These are phyloP conservation scores for Kodamaea derodonti DNA, from an alignment of 1,139 yeast species.

Conservation along the genomic window DNA sequence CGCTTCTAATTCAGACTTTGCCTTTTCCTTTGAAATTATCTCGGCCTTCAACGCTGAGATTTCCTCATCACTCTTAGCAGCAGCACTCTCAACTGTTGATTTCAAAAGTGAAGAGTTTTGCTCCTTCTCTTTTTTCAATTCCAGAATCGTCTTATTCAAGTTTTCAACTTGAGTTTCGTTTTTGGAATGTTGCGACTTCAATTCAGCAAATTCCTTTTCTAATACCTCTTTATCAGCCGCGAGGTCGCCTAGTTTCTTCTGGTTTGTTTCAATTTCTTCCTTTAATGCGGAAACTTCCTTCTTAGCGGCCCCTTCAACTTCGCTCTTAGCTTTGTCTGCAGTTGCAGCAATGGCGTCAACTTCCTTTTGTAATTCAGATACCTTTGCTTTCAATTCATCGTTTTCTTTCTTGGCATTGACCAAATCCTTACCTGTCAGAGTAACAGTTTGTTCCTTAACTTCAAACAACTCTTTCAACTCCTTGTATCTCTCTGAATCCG, in stretches of 20 bases:
- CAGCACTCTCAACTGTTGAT: not conserved
- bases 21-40: too few species aligned
- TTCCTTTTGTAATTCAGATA: not conserved
- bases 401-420: not conserved
- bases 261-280: not conserved
- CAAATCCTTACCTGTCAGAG: not conserved
- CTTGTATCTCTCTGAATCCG: not conserved
- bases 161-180: not conserved
- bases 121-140: not conserved
- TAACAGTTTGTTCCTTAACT: not conserved
- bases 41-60: not conserved
- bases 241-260: constrained; percentile 1
- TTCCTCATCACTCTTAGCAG: not conserved
- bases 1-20: not conserved
- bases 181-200: constrained; percentile 1
- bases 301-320: not conserved
- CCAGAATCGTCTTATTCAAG: not conserved
- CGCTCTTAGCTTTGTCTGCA: not conserved
- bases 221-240: not conserved
- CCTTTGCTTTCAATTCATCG: constrained; percentile 1
- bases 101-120: not conserved
- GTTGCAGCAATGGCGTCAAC: too few species aligned
- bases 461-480: not conserved
- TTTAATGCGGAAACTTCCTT: too few species aligned
- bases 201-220: not conserved